Evolutionary conservation across 192 early-diverging fungal genomes (phyloP).

Genomic region (Backusella tuberculispora): DNA sequence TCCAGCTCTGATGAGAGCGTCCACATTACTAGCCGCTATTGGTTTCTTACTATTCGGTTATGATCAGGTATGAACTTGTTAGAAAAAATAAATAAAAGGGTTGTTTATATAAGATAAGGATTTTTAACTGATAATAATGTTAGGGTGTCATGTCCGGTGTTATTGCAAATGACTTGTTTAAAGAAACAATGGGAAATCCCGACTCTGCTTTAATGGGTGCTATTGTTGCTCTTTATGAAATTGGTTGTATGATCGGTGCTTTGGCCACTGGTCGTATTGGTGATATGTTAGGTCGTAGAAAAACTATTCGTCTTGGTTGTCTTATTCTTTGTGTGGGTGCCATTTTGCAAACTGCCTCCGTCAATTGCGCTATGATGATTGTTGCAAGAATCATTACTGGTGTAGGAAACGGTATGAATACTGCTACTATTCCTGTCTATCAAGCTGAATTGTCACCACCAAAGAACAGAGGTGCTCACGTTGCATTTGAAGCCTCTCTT

Average conservation of each 20-base stretch:
- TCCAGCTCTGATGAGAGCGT: conserved; percentile 61
- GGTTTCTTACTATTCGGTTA: conserved; percentile 46
- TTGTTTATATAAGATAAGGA: background rate
- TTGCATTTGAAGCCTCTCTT: conserved; percentile 39
- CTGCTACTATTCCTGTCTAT: conserved; percentile 40
- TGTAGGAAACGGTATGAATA: conserved; percentile 45
- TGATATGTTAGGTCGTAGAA: conserved; percentile 38
- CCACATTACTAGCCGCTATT: conserved; percentile 46
- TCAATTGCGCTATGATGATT: conserved; percentile 41
- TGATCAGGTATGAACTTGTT: conserved; percentile 34
- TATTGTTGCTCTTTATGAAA: conserved; percentile 44
- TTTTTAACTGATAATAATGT: background rate
- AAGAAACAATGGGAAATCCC: conserved; percentile 32
- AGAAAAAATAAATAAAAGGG: background rate
- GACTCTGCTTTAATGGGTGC: conserved; percentile 38
- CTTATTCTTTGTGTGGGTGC: conserved; percentile 40
- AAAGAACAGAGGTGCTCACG: conserved; percentile 39
- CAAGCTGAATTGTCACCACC: conserved; percentile 42
- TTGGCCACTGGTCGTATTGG: conserved; percentile 34
- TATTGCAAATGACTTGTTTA: conserved; percentile 29
- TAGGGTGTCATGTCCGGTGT: conserved; percentile 45
- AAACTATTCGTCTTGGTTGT: conserved; percentile 38
- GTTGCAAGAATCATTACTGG: conserved; percentile 45
- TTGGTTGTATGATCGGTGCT: conserved; percentile 44
- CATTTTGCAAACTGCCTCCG: conserved; percentile 32